These are phyloP conservation scores for Dactylellina cionopaga DNA, from an alignment of 2,329 filamentous ascomycete genomes.

Conservation along the genomic window DNA sequence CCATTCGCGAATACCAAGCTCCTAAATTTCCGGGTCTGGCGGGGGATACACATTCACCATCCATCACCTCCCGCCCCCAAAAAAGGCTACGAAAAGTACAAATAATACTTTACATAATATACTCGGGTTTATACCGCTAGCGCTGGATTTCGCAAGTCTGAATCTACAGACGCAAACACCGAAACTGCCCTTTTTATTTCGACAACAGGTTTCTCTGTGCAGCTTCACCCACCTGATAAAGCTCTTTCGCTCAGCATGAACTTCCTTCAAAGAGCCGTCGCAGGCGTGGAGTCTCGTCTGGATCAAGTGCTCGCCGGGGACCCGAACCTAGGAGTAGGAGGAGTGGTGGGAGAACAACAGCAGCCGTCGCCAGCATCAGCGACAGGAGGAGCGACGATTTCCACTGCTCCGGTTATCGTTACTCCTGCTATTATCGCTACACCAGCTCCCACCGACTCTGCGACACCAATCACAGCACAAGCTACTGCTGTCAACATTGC, in stretches of 20 bases:
- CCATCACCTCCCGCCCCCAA: too few species aligned
- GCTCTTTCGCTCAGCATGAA: slow-evolving; percentile 54
- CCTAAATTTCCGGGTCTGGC: not conserved
- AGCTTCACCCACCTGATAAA: too few species aligned
- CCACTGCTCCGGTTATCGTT: not conserved
- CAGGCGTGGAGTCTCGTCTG: slow-evolving; percentile 89
- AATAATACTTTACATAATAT: too few species aligned
- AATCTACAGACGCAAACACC: too few species aligned
- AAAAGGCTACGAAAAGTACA: too few species aligned
- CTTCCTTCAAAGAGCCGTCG: slow-evolving; percentile 88
- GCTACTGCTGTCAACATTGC: not conserved
- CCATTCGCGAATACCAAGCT: not conserved
- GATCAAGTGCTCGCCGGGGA: slow-evolving; percentile 91
- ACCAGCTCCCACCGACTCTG: too few species aligned
- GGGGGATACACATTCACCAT: not conserved
- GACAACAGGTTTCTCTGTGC: not conserved
- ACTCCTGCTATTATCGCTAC: not conserved
- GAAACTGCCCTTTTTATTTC: too few species aligned
- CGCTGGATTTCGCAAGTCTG: too few species aligned
- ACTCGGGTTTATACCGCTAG: too few species aligned
- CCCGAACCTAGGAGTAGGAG: slow-evolving; percentile 59
- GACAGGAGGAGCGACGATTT: too few species aligned
- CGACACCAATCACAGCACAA: not conserved
- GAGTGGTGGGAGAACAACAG: slow-evolving; percentile 60
- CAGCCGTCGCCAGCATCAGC: slow-evolving; percentile 59